These are phyloP conservation scores for Polytrichum formosum DNA, from an alignment of 225 moss, liverwort and hornwort genomes.

Conservation along the genomic window DNA sequence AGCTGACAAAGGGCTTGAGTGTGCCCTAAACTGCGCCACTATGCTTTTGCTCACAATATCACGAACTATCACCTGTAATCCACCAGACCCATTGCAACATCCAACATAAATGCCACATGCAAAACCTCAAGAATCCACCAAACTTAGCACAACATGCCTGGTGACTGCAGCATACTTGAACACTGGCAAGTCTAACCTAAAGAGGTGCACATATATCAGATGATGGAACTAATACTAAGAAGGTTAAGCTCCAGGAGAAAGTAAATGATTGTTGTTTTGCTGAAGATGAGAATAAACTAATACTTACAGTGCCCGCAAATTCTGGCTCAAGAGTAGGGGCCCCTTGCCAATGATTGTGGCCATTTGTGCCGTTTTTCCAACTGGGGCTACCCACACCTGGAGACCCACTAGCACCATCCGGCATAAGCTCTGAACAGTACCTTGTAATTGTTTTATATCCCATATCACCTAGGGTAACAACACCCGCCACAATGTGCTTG, in stretches of 20 bases:
- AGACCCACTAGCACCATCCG: conserved; percentile 65
- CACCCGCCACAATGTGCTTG: conserved; percentile 91
- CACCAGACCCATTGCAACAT: background rate
- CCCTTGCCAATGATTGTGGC: conserved; percentile 80
- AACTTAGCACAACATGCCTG: background rate
- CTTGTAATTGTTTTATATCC: conserved; percentile 73
- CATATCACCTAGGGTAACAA: conserved; percentile 91
- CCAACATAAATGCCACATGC: background rate
- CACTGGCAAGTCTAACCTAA: background rate
- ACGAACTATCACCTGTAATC: conserved; percentile 84
- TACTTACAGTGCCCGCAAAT: conserved; percentile 81
- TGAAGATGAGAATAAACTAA: background rate
- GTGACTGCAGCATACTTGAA: background rate
- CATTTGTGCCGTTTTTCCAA: conserved; percentile 72
- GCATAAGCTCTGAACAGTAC: conserved; percentile 90
- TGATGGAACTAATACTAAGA: too few species aligned
- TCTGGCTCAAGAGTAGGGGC: conserved; percentile 66
- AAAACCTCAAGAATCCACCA: background rate
- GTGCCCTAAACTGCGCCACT: conserved; percentile 92
- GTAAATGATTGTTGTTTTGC: too few species aligned
- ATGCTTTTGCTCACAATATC: conserved; percentile 91
- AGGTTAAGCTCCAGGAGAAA: too few species aligned
- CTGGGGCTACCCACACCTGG: conserved; percentile 67
- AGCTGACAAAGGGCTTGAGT: conserved; percentile 90
- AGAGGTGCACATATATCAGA: background rate